Evolutionary conservation across 1,284 basidiomycete species (phyloP).

Genomic region (Xerocomus alliaceus): DNA sequence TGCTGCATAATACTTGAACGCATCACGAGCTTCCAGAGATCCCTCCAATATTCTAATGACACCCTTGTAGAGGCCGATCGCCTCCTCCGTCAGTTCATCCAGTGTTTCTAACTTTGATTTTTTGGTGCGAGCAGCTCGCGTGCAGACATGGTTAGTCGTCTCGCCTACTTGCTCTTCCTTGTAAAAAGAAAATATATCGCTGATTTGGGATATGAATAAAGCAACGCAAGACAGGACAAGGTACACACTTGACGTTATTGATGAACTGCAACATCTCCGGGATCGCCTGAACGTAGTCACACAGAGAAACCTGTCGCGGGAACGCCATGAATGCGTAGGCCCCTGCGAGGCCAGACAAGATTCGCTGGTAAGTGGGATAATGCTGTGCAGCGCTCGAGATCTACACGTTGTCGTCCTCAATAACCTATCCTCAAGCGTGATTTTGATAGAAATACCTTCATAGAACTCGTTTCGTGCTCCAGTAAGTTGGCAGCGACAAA

Average conservation of each 20-base stretch:
- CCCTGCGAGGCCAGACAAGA: constrained; percentile 38
- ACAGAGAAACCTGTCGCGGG: constrained; percentile 32
- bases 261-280: constrained; percentile 42
- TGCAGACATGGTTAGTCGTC: constrained; percentile 42
- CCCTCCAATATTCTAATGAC: constrained; percentile 29
- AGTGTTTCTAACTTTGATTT: constrained; percentile 36
- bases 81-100: constrained; percentile 29
- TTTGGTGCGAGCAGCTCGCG: constrained; percentile 30
- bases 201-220: constrained; percentile 14
- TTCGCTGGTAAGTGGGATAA: constrained; percentile 41
- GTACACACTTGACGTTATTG: constrained; percentile 43
- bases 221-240: neutral
- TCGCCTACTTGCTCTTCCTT: constrained; percentile 49
- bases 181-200: constrained; percentile 51
- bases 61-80: constrained; percentile 23
- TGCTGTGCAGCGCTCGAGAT: constrained; percentile 22
- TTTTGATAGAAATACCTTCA: constrained; percentile 16
- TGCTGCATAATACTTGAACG: constrained; percentile 19
- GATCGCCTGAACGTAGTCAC: constrained; percentile 43
- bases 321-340: constrained; percentile 42
- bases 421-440: neutral
- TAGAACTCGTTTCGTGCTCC: constrained; percentile 38
- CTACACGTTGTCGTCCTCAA: constrained; percentile 3
- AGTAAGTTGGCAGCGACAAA: constrained; percentile 37
- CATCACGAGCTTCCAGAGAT: constrained; percentile 24